These are phyloP conservation scores for Ulota crispa DNA, from an alignment of 225 moss, liverwort and hornwort genomes.

Conservation along the genomic window DNA sequence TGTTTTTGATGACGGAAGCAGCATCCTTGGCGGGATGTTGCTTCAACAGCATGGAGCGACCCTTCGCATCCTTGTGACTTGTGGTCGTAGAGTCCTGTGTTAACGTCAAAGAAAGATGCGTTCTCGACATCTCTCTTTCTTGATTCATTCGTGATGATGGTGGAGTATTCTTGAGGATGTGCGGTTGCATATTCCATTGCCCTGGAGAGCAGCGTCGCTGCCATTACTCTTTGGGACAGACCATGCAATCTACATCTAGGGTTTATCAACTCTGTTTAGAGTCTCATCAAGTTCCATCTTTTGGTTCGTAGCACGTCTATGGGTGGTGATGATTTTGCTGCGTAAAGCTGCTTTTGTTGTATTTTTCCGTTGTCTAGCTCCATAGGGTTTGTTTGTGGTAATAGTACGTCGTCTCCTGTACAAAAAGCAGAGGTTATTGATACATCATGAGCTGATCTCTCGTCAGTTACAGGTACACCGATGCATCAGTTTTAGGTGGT, in stretches of 20 bases:
- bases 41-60: neutral
- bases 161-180: neutral
- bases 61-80: conserved; percentile 1
- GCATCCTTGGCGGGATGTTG: conserved; percentile 25
- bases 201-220: conserved; percentile 67
- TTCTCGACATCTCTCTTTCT: neutral
- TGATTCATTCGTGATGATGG: neutral
- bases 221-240: conserved; percentile 49
- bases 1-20: neutral
- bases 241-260: neutral
- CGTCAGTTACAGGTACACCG: conserved; percentile 38
- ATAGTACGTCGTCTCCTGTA: neutral
- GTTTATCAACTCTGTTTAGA: too few species aligned
- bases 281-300: neutral
- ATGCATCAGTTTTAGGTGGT: conserved; percentile 40
- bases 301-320: conserved; percentile 3
- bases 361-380: too few species aligned
- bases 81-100: conserved; percentile 22
- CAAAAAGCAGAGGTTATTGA: conserved; percentile 42
- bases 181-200: conserved; percentile 66
- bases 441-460: conserved; percentile 36
- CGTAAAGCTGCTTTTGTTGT: conserved; percentile 7
- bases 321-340: conserved; percentile 9
- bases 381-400: too few species aligned
- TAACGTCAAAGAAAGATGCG: conserved; percentile 3